Conservation (phyloP, 495 filamentous ascomycete species). For the Beverwykella pulmonaria region DNA sequence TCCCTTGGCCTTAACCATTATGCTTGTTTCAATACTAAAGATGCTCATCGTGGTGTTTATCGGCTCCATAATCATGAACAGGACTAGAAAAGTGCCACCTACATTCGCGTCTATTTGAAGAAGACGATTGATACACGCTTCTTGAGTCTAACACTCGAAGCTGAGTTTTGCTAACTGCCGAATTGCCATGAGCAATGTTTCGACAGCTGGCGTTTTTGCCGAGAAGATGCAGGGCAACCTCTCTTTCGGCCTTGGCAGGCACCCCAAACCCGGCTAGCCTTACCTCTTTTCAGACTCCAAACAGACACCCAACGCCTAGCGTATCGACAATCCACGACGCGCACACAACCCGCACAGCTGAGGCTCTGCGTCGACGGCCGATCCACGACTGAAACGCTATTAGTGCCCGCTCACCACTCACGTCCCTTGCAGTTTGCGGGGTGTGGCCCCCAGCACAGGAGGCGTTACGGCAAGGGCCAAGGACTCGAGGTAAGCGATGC, state of each 20-base stretch:
- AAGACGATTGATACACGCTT: background rate
- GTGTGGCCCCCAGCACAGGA: background rate
- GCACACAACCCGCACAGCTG: background rate
- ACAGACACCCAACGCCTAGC: background rate
- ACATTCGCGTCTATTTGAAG: too few relatives aligned
- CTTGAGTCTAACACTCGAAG: background rate
- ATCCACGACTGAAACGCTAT: background rate
- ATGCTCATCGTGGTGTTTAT: background rate
- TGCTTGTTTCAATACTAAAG: background rate
- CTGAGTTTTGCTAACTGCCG: background rate
- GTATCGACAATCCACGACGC: background rate
- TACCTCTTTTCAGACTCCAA: background rate
- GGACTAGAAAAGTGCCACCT: too few relatives aligned
- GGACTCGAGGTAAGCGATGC: background rate
- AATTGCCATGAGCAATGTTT: background rate
- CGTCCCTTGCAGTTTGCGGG: background rate
- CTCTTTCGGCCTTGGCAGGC: background rate
- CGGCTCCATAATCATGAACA: too few relatives aligned
- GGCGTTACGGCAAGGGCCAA: background rate
- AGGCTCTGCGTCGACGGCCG: background rate
- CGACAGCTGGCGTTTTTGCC: background rate
- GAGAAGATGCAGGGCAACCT: background rate
- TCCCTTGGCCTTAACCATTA: background rate
- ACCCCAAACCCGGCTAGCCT: background rate
- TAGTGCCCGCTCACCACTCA: background rate